A percentile compares a stretch with the other conserved stretches of the same genome.
Evolutionary conservation across 257 asterid genomes (phyloP).

Genomic region (Ilex aquifolium): DNA sequence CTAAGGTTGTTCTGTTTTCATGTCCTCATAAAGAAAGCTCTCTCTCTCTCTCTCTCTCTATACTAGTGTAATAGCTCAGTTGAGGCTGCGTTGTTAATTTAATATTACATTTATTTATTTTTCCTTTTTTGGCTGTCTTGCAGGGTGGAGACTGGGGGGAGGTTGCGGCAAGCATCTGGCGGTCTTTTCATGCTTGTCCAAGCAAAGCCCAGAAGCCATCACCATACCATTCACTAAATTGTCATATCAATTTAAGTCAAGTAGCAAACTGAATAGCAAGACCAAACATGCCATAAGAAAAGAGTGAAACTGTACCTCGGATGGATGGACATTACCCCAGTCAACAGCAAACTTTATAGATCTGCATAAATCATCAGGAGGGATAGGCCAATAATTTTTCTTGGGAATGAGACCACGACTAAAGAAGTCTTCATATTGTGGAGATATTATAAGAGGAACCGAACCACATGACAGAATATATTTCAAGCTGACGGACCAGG

Average conservation of each 20-base stretch:
- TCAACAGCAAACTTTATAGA: constrained; percentile 49
- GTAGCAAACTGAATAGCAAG: too few species aligned
- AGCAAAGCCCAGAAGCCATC: background rate
- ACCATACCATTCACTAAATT: background rate
- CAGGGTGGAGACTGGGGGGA: too few species aligned
- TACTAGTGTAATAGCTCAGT: too few species aligned
- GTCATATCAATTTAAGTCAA: background rate
- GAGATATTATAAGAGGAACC: constrained; percentile 49
- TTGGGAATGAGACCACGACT: constrained; percentile 52
- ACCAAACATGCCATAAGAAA: background rate
- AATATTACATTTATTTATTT: too few species aligned
- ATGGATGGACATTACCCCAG: constrained; percentile 55
- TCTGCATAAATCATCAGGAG: constrained; percentile 35
- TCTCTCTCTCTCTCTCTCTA: too few species aligned
- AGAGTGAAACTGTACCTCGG: constrained; percentile 23
- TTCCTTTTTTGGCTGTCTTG: too few species aligned
- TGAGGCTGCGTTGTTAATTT: too few species aligned
- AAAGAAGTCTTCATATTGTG: constrained; percentile 53
- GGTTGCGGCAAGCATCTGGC: too few species aligned
- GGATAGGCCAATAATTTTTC: constrained; percentile 35
- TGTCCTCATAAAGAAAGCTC: too few species aligned
- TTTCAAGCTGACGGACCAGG: constrained; percentile 85
- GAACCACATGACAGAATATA: constrained; percentile 66
- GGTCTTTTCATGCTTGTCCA: background rate
- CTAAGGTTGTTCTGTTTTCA: too few species aligned